Conservation (phyloP, 1,284 basidiomycete genomes). For the Laetiporus sulphureus region DNA sequence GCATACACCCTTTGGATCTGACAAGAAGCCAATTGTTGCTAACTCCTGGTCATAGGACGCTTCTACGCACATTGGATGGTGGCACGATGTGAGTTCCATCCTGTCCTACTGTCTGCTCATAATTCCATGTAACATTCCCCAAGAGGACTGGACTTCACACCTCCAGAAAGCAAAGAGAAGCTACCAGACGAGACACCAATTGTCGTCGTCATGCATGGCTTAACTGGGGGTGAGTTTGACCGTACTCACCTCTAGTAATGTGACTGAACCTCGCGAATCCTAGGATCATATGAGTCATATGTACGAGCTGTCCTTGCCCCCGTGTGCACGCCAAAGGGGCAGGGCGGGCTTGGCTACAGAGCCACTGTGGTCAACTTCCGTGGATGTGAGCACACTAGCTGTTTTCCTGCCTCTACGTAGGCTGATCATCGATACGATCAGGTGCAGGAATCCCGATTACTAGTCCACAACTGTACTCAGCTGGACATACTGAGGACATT, state of each 20-base stretch:
- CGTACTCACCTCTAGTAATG: conserved; percentile 4
- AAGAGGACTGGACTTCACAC: conserved; percentile 67
- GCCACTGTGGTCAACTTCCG: conserved; percentile 89
- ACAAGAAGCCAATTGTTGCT: background rate
- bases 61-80: conserved; percentile 58
- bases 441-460: conserved; percentile 85
- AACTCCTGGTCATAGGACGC: conserved; percentile 43
- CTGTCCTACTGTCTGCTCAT: conserved; percentile 2
- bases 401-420: background rate
- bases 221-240: conserved; percentile 66
- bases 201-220: conserved; percentile 79
- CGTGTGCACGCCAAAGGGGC: conserved; percentile 56
- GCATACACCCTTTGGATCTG: background rate
- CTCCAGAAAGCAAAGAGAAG: conserved; percentile 43
- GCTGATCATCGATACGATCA: conserved; percentile 21
- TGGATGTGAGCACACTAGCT: conserved; percentile 59
- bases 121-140: conserved; percentile 1
- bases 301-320: conserved; percentile 75
- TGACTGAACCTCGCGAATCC: conserved; percentile 4
- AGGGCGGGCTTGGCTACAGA: conserved; percentile 82
- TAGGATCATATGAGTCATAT: conserved; percentile 86
- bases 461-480: conserved; percentile 81
- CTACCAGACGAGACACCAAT: conserved; percentile 68
- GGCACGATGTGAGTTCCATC: conserved; percentile 52
- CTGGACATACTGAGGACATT: conserved; percentile 80